Conservation (phyloP, 2,329 filamentous ascomycete species). For the Phyllosticta citribraziliensis region DNA sequence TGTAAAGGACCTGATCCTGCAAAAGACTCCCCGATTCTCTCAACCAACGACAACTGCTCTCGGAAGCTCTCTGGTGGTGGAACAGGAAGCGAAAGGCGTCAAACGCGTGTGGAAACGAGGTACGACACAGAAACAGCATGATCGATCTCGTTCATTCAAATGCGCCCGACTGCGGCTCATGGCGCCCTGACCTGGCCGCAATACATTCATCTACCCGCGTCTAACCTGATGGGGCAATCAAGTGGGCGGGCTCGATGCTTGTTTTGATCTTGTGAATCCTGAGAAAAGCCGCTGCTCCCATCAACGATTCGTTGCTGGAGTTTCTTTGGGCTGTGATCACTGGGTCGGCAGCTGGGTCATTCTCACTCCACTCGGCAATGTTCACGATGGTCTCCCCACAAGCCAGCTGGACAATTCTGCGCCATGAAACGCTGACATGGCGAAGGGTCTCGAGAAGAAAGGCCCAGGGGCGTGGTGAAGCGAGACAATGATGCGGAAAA, state of each 20-base stretch:
- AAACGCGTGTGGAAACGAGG: too few relatives aligned
- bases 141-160: background rate
- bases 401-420: background rate
- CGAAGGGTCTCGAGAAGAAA: background rate
- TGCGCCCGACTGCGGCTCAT: background rate
- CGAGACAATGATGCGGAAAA: background rate
- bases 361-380: background rate
- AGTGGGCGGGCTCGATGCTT: background rate
- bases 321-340: background rate
- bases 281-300: background rate
- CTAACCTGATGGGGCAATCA: background rate
- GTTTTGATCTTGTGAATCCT: background rate
- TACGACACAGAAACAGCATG: too few relatives aligned
- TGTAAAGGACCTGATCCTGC: too few relatives aligned
- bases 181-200: background rate
- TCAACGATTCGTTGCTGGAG: background rate
- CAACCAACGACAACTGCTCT: too few relatives aligned
- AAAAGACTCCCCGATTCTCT: too few relatives aligned
- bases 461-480: background rate
- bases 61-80: too few relatives aligned
- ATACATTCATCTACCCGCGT: background rate
- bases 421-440: background rate
- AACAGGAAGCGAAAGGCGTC: too few relatives aligned
- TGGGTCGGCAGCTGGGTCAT: background rate
- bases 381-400: background rate